These are phyloP conservation scores for Heritiera littoralis DNA, from an alignment of 345 rosid species.

Conservation along the genomic window DNA sequence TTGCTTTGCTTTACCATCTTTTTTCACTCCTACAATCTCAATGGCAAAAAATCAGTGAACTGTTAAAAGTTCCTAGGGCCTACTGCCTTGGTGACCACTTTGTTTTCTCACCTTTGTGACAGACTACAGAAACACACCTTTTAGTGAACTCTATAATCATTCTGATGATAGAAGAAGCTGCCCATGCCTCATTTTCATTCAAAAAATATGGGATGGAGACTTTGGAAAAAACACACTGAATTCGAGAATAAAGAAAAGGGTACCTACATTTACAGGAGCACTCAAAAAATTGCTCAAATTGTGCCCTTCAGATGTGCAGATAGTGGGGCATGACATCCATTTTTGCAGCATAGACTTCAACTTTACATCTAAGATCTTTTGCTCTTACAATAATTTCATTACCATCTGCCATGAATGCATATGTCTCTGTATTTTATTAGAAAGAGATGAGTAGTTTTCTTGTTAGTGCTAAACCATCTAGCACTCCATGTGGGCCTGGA, in stretches of 20 bases:
- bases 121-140: conserved; percentile 25
- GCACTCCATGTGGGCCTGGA: conserved; percentile 16
- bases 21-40: neutral
- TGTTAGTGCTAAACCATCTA: neutral
- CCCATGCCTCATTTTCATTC: conserved; percentile 7
- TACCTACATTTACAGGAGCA: neutral
- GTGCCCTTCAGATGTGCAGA: conserved; percentile 11
- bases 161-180: conserved; percentile 19
- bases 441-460: neutral
- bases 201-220: conserved; percentile 11
- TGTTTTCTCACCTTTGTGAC: neutral
- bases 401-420: conserved; percentile 18
- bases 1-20: neutral
- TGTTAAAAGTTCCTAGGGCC: conserved; percentile 11
- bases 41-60: neutral
- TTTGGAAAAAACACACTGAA: conserved; percentile 6
- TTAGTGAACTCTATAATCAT: conserved; percentile 19
- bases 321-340: conserved; percentile 25
- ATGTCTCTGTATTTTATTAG: conserved; percentile 2
- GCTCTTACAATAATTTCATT: conserved; percentile 27
- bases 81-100: neutral
- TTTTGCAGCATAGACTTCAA: conserved; percentile 24
- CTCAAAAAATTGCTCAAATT: conserved; percentile 13
- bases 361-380: conserved; percentile 27
- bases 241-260: conserved; percentile 5